Conservation (phyloP, 306 rosid species). For the Aeschynomene evenia region DNA sequence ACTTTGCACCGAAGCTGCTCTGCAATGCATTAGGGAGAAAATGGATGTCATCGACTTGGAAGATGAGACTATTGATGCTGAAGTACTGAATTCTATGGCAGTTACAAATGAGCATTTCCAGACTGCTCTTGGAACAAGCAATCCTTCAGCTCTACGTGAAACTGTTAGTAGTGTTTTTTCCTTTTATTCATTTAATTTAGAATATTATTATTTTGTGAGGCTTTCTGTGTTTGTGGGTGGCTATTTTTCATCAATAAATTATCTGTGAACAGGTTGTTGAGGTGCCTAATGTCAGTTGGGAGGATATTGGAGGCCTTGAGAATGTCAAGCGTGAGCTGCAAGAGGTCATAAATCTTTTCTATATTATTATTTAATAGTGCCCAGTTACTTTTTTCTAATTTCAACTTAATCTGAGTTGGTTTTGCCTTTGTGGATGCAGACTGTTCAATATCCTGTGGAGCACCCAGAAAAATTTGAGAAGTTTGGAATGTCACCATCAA, state of each 20-base stretch:
- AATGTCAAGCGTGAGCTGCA: slow-evolving; percentile 61
- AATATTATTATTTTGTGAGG: background rate
- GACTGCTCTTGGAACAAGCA: slow-evolving; percentile 66
- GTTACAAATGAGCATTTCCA: slow-evolving; percentile 67
- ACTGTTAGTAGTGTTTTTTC: slow-evolving; percentile 42
- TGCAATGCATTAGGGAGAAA: slow-evolving; percentile 70
- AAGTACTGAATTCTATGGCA: slow-evolving; percentile 57
- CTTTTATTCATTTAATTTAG: background rate
- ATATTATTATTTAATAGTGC: background rate
- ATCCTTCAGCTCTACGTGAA: slow-evolving; percentile 68
- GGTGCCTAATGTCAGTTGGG: slow-evolving; percentile 57
- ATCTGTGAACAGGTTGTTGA: slow-evolving; percentile 47
- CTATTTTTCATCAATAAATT: background rate
- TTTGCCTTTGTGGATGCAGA: slow-evolving; percentile 32
- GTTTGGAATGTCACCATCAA: slow-evolving; percentile 61
- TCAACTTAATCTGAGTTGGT: background rate
- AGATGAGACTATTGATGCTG: slow-evolving; percentile 67
- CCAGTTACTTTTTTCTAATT: background rate
- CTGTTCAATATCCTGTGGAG: slow-evolving; percentile 65
- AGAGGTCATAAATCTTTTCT: slow-evolving; percentile 37
- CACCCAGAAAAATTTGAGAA: slow-evolving; percentile 62
- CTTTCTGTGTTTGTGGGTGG: background rate
- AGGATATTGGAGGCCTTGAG: slow-evolving; percentile 61
- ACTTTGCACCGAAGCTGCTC: slow-evolving; percentile 68
- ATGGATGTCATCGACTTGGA: slow-evolving; percentile 70